These are phyloP conservation scores for Exophiala sideris DNA, from an alignment of 2,329 filamentous ascomycete genomes.

Conservation along the genomic window DNA sequence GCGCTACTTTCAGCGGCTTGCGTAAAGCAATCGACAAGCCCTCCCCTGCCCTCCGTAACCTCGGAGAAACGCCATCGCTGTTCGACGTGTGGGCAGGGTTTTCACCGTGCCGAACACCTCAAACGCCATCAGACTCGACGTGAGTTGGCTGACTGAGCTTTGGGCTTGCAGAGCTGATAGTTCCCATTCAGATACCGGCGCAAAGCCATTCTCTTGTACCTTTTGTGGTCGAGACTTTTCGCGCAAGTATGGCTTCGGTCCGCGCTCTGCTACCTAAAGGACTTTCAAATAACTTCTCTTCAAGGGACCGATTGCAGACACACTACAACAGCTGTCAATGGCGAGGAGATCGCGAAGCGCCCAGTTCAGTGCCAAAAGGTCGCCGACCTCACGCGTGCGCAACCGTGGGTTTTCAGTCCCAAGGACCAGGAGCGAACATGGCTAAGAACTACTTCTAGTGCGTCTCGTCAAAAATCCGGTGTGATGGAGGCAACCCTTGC, in stretches of 20 bases:
- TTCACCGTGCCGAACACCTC: constrained; percentile 48
- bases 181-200: constrained; percentile 40
- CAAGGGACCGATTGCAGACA: constrained; percentile 46
- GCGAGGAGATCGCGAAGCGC: constrained; percentile 42
- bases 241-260: constrained; percentile 32
- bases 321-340: constrained; percentile 44
- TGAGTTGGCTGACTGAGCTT: constrained; percentile 31
- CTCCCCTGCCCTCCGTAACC: constrained; percentile 14
- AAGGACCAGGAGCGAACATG: too few species aligned
- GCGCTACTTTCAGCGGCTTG: constrained; percentile 22
- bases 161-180: not conserved
- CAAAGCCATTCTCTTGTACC: constrained; percentile 47
- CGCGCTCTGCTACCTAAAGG: not conserved
- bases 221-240: constrained; percentile 47
- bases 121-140: constrained; percentile 47
- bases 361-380: constrained; percentile 45
- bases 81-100: constrained; percentile 41
- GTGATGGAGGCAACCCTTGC: constrained; percentile 44
- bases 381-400: constrained; percentile 47
- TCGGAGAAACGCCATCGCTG: constrained; percentile 43
- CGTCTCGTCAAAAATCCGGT: constrained; percentile 47
- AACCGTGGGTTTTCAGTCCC: constrained; percentile 34
- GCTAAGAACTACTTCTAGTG: constrained; percentile 32
- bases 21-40: constrained; percentile 2
- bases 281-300: constrained; percentile 4